A percentile compares a stretch with the other conserved stretches of the same genome.
Conservation (phyloP, 495 filamentous ascomycete genomes). For the Sphaerosporella brunnea region DNA sequence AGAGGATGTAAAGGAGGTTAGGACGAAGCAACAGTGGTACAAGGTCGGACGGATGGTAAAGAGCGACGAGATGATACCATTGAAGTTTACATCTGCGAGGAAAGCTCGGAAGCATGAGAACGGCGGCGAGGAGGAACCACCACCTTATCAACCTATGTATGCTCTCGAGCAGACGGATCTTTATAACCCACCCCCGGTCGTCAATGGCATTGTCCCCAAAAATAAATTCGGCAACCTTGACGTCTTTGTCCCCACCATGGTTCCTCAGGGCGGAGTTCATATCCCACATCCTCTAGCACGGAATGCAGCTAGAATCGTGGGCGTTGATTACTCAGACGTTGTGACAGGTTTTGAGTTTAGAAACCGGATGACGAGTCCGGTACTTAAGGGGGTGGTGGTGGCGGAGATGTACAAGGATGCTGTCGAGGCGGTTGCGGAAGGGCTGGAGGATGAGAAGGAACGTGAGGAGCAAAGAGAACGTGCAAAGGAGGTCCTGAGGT, state of each 20-base stretch:
- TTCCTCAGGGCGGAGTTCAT: slow-evolving; percentile 65
- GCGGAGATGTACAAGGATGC: slow-evolving; percentile 52
- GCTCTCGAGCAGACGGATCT: slow-evolving; percentile 55
- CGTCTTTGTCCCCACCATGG: slow-evolving; percentile 81
- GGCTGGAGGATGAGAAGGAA: slow-evolving; percentile 44
- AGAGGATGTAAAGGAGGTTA: slow-evolving; percentile 55
- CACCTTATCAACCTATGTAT: slow-evolving; percentile 42
- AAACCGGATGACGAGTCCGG: slow-evolving; percentile 63
- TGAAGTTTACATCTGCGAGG: slow-evolving; percentile 15
- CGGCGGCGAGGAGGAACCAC: slow-evolving; percentile 29
- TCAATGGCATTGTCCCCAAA: slow-evolving; percentile 56
- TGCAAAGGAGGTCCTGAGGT: slow-evolving; percentile 39
- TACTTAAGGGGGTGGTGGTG: slow-evolving; percentile 58
- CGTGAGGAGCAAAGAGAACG: slow-evolving; percentile 40
- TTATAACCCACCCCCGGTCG: slow-evolving; percentile 59
- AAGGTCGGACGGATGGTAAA: slow-evolving; percentile 43
- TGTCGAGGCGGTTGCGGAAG: slow-evolving; percentile 46
- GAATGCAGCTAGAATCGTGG: slow-evolving; percentile 55
- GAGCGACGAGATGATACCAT: slow-evolving; percentile 11
- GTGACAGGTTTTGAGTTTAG: slow-evolving; percentile 79
- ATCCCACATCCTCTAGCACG: slow-evolving; percentile 31
- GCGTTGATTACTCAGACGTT: slow-evolving; percentile 74
- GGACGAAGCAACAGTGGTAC: slow-evolving; percentile 74
- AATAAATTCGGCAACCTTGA: slow-evolving; percentile 85
- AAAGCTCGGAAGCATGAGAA: slow-evolving; percentile 21